Evolutionary conservation across 208 protist genomes (phyloP).

Genomic region (Porcisia hertigi): DNA sequence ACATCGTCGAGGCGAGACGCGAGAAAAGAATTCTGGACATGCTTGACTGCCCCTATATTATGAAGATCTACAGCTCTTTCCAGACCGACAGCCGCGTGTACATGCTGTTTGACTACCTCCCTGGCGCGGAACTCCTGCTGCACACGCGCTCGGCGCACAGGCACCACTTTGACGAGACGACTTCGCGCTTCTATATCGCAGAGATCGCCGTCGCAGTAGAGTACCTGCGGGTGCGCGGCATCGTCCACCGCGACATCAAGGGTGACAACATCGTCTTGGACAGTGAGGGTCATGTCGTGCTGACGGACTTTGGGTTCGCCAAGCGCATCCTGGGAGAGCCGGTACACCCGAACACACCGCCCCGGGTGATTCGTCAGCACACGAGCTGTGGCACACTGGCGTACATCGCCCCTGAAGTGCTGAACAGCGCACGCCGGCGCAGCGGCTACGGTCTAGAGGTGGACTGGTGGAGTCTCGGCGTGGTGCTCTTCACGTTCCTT

Average conservation of each 20-base stretch:
- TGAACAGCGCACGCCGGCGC: conserved; percentile 34
- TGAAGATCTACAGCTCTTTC: conserved; percentile 81
- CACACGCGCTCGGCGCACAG: conserved; percentile 75
- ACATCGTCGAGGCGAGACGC: conserved; percentile 65
- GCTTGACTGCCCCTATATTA: conserved; percentile 87
- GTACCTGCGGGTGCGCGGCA: conserved; percentile 73
- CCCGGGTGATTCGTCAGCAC: conserved; percentile 49
- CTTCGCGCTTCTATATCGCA: conserved; percentile 88
- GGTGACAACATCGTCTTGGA: conserved; percentile 88
- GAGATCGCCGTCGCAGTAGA: conserved; percentile 89
- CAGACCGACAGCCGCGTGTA: conserved; percentile 87
- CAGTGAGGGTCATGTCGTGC: conserved; percentile 66
- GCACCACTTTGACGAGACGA: conserved; percentile 53
- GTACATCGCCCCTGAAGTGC: conserved; percentile 90
- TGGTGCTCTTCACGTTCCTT: conserved; percentile 75
- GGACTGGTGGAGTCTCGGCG: conserved; percentile 86
- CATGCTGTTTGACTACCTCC: conserved; percentile 91
- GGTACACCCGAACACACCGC: conserved; percentile 1
- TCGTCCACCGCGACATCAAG: conserved; percentile 90
- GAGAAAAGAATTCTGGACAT: conserved; percentile 70
- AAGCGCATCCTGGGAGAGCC: conserved; percentile 43
- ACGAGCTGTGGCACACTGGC: conserved; percentile 87
- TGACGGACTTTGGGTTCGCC: conserved; percentile 91
- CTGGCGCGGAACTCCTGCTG: conserved; percentile 94
- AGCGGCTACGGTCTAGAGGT: conserved; percentile 72